These are phyloP conservation scores for Rhizoclosmatium globosum DNA, from an alignment of 192 early-diverging fungal genomes.

Conservation along the genomic window DNA sequence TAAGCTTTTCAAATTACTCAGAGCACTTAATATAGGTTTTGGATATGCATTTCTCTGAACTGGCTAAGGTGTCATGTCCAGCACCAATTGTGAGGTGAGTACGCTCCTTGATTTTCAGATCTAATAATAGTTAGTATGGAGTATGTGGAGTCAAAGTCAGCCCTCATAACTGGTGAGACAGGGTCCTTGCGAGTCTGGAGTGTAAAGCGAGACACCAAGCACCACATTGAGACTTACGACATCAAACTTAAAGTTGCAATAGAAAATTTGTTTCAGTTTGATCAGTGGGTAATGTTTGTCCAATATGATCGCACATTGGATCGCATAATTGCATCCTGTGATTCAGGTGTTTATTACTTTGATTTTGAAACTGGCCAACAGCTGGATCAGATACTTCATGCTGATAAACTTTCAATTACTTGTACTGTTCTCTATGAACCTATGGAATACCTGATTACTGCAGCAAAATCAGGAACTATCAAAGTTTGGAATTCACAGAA, in stretches of 20 bases:
- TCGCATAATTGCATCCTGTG: conserved; percentile 45
- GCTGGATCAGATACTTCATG: conserved; percentile 41
- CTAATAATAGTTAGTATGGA: conserved; percentile 23
- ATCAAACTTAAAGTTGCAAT: conserved; percentile 23
- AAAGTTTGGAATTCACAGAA: conserved; percentile 56
- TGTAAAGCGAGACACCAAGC: conserved; percentile 32
- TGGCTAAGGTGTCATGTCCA: conserved; percentile 41
- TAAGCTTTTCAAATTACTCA: conserved; percentile 5
- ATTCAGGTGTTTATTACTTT: conserved; percentile 40
- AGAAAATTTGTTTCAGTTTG: conserved; percentile 28
- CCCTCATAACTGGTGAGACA: conserved; percentile 26
- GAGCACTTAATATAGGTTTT: conserved; percentile 38
- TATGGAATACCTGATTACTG: conserved; percentile 55
- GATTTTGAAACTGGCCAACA: conserved; percentile 42
- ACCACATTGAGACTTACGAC: conserved; percentile 39
- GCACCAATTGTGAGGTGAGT: conserved; percentile 49
- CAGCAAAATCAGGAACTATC: conserved; percentile 39
- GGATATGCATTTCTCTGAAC: conserved; percentile 51
- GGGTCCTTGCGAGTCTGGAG: conserved; percentile 33
- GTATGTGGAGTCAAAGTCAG: conserved; percentile 27
- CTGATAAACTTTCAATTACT: conserved; percentile 55
- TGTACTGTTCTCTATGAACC: conserved; percentile 50
- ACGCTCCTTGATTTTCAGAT: neutral
- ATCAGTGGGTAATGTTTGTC: conserved; percentile 50
- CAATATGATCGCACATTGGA: conserved; percentile 38